Conservation (phyloP, 192 early-diverging fungal genomes). For the Helicostylum pulchrum region DNA sequence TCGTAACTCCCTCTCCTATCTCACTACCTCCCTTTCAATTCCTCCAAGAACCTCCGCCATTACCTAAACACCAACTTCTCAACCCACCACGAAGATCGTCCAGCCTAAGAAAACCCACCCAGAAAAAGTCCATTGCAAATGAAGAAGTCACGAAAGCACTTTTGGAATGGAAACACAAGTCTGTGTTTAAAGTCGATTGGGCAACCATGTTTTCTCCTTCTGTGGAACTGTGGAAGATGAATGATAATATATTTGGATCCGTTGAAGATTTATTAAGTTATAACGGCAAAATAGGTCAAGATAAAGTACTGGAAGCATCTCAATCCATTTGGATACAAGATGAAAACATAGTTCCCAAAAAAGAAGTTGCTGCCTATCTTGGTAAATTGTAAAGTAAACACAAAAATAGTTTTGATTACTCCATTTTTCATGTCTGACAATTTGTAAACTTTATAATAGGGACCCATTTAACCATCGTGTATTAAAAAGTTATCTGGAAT, state of each 20-base stretch:
- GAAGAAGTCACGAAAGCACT: constrained; percentile 10
- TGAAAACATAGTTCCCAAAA: not conserved
- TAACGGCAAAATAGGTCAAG: not conserved
- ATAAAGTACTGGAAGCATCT: not conserved
- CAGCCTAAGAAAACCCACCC: not conserved
- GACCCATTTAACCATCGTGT: constrained; percentile 22
- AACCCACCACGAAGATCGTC: constrained; percentile 5
- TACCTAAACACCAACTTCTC: not conserved
- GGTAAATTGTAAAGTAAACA: constrained; percentile 18
- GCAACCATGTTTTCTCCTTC: constrained; percentile 5
- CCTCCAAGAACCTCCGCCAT: not conserved
- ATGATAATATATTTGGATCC: constrained; percentile 17
- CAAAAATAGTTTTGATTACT: not conserved
- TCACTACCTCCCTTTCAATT: not conserved
- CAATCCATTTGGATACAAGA: constrained; percentile 17
- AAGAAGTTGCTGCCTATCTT: constrained; percentile 17
- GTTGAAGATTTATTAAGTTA: constrained; percentile 3
- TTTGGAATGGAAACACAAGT: constrained; percentile 17
- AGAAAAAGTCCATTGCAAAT: not conserved
- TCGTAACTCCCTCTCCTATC: no score
- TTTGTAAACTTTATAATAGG: not conserved
- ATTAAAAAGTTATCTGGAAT: constrained; percentile 20
- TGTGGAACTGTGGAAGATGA: constrained; percentile 1
- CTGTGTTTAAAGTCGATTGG: constrained; percentile 17
- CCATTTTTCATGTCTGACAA: no score